phyloP scores from a whole-genome alignment of 1,284 basidiomycete species.

The Ceratobasidium sp. region DNA sequence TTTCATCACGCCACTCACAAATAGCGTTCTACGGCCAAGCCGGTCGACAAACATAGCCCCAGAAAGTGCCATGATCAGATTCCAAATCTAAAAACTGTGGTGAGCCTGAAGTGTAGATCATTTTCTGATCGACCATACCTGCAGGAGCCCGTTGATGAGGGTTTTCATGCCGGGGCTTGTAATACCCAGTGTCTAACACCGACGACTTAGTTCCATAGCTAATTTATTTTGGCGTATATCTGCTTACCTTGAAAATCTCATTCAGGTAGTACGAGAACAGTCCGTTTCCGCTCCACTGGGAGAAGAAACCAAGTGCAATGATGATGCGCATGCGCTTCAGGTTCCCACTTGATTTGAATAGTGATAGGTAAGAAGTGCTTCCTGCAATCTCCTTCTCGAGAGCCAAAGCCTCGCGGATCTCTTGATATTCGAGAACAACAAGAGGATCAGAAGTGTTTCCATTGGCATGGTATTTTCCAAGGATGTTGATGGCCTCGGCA shows the following conservation, averaged over 20 bases:
- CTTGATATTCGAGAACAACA: constrained; percentile 44
- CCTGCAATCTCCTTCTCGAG: constrained; percentile 61
- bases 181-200: constrained; percentile 66
- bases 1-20: constrained; percentile 51
- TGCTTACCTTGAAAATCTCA: constrained; percentile 53
- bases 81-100: constrained; percentile 56
- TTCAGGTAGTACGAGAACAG: constrained; percentile 69
- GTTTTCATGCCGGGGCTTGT: constrained; percentile 60
- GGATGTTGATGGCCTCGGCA: constrained; percentile 55
- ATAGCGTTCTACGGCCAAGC: constrained; percentile 67
- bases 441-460: constrained; percentile 48
- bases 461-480: constrained; percentile 71
- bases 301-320: constrained; percentile 64
- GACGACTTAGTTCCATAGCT: neutral
- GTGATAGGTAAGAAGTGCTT: constrained; percentile 56
- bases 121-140: constrained; percentile 48
- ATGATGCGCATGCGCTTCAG: constrained; percentile 65
- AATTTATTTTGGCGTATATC: neutral
- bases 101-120: constrained; percentile 44
- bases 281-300: constrained; percentile 73
- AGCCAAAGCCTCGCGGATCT: constrained; percentile 68
- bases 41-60: constrained; percentile 68
- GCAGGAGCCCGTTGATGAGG: constrained; percentile 67
- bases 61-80: constrained; percentile 54
- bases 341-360: constrained; percentile 66